Percentiles rank a stretch among this genome's conserved stretches.
phyloP scores from a whole-genome alignment of 129 eudicot genomes.

The Cynara cardunculus region DNA sequence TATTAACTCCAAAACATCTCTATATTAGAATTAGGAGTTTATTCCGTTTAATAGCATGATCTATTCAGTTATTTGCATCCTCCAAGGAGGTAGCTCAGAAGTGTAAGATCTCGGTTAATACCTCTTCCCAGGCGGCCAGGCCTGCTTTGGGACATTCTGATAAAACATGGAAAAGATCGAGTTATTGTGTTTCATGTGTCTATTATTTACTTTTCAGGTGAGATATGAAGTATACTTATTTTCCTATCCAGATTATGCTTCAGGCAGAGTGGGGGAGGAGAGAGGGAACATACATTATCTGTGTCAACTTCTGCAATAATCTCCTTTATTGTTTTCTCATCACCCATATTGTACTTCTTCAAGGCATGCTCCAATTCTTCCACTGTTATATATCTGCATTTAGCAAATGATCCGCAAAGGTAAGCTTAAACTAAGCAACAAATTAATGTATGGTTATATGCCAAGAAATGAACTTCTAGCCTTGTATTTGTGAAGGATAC shows the following conservation, averaged over 20 bases:
- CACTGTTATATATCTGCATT: constrained; percentile 75
- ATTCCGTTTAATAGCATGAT: neutral
- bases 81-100: neutral
- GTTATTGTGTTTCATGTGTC: neutral
- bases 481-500: neutral
- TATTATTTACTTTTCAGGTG: neutral
- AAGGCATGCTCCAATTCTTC: constrained; percentile 93
- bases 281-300: constrained; percentile 56
- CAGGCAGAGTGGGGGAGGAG: neutral
- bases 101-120: neutral
- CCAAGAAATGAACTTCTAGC: neutral
- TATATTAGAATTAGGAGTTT: neutral
- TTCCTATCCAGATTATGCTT: neutral
- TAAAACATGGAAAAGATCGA: neutral
- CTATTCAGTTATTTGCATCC: neutral
- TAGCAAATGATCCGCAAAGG: constrained; percentile 11
- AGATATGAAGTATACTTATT: neutral
- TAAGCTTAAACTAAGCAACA: neutral
- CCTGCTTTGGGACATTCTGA: neutral
- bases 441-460: neutral
- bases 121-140: neutral
- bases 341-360: constrained; percentile 94
- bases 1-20: no score
- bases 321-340: constrained; percentile 86
- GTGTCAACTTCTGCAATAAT: constrained; percentile 97